Evolutionary conservation across 495 filamentous ascomycete species (phyloP), one percentile per base, ranked within the genome.

Genomic region (Penicillium atrosanguineum): DNA sequence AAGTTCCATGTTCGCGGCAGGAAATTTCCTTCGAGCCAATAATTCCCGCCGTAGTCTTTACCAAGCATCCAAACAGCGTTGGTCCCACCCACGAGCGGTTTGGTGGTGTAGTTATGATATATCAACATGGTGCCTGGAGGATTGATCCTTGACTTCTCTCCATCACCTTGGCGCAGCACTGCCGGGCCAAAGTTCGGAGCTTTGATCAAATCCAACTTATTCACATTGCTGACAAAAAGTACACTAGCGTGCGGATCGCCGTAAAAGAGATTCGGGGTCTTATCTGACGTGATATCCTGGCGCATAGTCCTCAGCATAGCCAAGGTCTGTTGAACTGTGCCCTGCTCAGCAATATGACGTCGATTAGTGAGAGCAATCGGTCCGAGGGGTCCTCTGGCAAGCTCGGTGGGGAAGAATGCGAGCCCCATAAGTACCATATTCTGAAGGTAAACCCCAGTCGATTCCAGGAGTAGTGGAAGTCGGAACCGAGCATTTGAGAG

Each of bases 1-100:
- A 37, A 50, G 9, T 23, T 18, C 60, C 60, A 63, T 11, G 56
- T 43, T 25, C 23, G 42, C 1, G 53, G 56, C 12, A 59, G 19
- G 11, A 63, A 18, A 15, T 36, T 53, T 12, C 49, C 60, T 50
- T 53, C 44, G n/a, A 59, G 23, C 56, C 60, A 63, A 20, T 56
- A 59, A 31, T 59, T 59, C 1, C 46, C 60, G 4, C 29, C 41
- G 20, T 56, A 40, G 29, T 63, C 56, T 38, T 56, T 55, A 2
- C 60, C 60, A 12, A 53, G 53, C 43, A 63, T 56, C 31, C 48
- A 29, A 12, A 58, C 56, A 16, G 53, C 39, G 39, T 62, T 51
- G 18, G 47, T 39, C 14, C 31, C 45, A 5, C 14, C 43, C 45
- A n/a, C 38, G 57, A 1, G 44, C 45, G 7, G 29, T 21, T 49